Evolutionary conservation across 208 protist species (phyloP).

Genomic region (Trypanosoma caninum): DNA sequence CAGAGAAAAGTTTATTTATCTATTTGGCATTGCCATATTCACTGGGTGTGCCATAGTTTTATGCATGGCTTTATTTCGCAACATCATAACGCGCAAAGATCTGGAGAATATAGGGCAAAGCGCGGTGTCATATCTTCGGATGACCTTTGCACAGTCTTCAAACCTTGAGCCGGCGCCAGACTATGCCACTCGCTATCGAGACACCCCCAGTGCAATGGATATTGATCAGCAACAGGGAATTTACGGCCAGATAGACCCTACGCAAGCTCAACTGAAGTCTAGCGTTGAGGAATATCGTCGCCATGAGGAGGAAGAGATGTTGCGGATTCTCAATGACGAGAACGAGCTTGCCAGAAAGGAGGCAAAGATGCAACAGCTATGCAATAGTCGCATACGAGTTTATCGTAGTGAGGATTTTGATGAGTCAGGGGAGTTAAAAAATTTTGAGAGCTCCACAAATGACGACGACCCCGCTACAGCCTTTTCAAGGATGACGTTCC

Average conservation of each 20-base stretch:
- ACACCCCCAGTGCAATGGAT: slow-evolving; percentile 72
- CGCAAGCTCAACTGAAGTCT: slow-evolving; percentile 23
- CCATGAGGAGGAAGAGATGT: slow-evolving; percentile 57
- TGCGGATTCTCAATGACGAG: slow-evolving; percentile 80
- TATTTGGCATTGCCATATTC: slow-evolving; percentile 43
- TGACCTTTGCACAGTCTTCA: slow-evolving; percentile 71
- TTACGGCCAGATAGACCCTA: slow-evolving; percentile 21
- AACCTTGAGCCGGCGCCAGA: slow-evolving; percentile 79
- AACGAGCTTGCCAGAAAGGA: slow-evolving; percentile 31
- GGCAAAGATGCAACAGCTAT: slow-evolving; percentile 18
- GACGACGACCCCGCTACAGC: slow-evolving; percentile 10
- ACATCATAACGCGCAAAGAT: slow-evolving; percentile 55
- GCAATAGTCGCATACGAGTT: slow-evolving; percentile 53
- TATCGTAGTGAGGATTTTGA: slow-evolving; percentile 56
- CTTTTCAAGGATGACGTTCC: slow-evolving; percentile 57
- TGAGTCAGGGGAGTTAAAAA: slow-evolving; percentile 25
- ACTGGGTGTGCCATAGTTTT: slow-evolving; percentile 43
- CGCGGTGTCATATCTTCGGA: slow-evolving; percentile 58
- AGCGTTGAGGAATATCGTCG: slow-evolving; percentile 44
- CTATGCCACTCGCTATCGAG: slow-evolving; percentile 76
- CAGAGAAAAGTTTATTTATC: slow-evolving; percentile 45
- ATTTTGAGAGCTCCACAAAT: neutral
- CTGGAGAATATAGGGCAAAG: slow-evolving; percentile 54
- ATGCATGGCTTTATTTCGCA: slow-evolving; percentile 51
- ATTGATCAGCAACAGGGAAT: slow-evolving; percentile 47